Base-by-base conservation (phyloP, 305 asterid species). In the Rubia balearica region DNA sequence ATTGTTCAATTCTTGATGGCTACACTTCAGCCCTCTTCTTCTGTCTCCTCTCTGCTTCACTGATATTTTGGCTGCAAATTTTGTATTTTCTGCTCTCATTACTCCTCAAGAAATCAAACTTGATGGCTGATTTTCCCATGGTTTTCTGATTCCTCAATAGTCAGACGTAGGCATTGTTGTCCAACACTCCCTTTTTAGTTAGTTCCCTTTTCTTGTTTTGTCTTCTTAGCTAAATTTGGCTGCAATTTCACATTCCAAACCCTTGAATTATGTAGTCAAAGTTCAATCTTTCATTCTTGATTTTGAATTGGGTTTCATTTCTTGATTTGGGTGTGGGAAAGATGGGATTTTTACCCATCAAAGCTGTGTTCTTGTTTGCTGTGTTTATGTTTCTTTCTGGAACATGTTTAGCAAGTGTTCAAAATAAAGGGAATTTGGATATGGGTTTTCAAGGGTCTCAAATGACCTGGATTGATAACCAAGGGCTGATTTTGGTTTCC, bases 391-490 rank as follows among this genome's bases (percentile, higher is more conserved):
- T 84, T 66, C 59, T 83, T 67, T 61, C 79, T 30, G 80, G 75
- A 74, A 77, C 70, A 10, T 81, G 82, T 79, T 46, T 17, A 70
- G 89, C 89, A 8, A 89, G 97, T 71, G 83, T 88, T 74, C 96
- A 83, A 69, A 77, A 71, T 7, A 79, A 57, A 61, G 98, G 97
- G 70, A 81, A 68, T 43, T 49, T 93, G 82, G 71, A 76, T 51
- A 84, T 75, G 6, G 97, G 94, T 24, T 90, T 90, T 81, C 79
- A 69, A 67, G 96, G 90, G 41, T 74, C 97, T 69, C 90, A 70
- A 76, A 93, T 90, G 97, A 74, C 49, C 64, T 93, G 83, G 83
- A 78, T 90, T 73, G 98, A 93, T 83, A 87, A 89, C 48, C 67
- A 83, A 73, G 98, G 98, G 17, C 8, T 90, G 75, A 75, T 90